A percentile compares a stretch with the other conserved stretches of the same genome.
phyloP scores from a whole-genome alignment of 306 rosid species.

The Pueraria montana region DNA sequence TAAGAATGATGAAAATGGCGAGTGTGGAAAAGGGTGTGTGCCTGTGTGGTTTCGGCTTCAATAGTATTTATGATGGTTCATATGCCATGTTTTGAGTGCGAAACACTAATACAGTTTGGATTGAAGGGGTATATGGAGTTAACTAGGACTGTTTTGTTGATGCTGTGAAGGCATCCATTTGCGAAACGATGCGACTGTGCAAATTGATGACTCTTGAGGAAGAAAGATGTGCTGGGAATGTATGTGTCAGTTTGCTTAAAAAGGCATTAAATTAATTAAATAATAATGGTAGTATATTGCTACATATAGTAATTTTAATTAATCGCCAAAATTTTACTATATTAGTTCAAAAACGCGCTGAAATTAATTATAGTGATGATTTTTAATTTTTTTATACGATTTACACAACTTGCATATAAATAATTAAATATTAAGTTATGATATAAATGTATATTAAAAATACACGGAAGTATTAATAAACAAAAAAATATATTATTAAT shows the following conservation, averaged over 20 bases:
- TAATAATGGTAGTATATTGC: background rate
- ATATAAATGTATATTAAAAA: no score
- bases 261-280: background rate
- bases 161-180: background rate
- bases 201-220: no score
- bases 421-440: no score
- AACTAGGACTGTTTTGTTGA: background rate
- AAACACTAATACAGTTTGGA: background rate
- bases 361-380: no score
- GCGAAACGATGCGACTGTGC: background rate
- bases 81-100: background rate
- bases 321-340: background rate
- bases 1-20: background rate
- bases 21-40: background rate
- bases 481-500: no score
- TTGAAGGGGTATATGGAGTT: background rate
- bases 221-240: background rate
- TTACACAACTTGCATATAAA: no score
- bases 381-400: no score
- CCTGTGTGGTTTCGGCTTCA: background rate
- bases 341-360: no score
- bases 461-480: no score
- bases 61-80: background rate
- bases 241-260: background rate
- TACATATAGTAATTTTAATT: background rate